Evolutionary conservation across 2,329 filamentous ascomycete genomes (phyloP), one percentile per base, ranked within the genome.

Genomic region (Exophiala viscosa): DNA sequence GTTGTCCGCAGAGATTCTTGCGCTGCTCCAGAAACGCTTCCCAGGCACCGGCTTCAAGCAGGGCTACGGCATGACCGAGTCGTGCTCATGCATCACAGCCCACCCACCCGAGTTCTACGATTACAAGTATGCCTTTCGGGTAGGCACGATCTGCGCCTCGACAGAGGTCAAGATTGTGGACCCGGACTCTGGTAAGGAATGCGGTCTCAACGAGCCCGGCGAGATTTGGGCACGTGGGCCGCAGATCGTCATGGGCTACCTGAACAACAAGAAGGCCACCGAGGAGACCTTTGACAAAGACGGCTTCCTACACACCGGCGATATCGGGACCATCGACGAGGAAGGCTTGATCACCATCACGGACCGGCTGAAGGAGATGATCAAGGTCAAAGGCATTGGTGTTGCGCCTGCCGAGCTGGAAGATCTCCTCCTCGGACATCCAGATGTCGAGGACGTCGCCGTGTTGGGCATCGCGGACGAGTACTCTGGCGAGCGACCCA

Each of bases 211-310:
- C 38, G 73, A 84, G 61, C 70, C 76, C 0, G 80, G 80, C 9
- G 80, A 83, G 63, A 71, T 83, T 1, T 87, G 88, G 76, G 76
- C 93, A 48, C 84, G 84, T 52, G 90, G 90, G 0, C 88, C 89
- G 0, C 93, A 93, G 56, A 75, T 92, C 17, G 91, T 91, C 71
- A 76, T 81, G 61, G 90, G 88, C 1, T 95, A 92, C 65, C 77
- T 86, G 61, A 88, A 90, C 64, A 87, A 87, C 52, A 79, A 83
- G 0, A 80, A 86, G 57, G 82, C 85, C 2, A 90, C 88, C 2
- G 75, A 74, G 2, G 84, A 88, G 41, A 84, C 86, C 0, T 83
- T 93, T 56, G 87, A 86, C 2, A 61, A 74, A 0, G 73, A 78
- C 1, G 77, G 77, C 1, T 82, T 73, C 64, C 63, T 82, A 44